Base-by-base conservation (phyloP, 2,329 filamentous ascomycete species). In the Aaosphaeria pasadenensis region DNA sequence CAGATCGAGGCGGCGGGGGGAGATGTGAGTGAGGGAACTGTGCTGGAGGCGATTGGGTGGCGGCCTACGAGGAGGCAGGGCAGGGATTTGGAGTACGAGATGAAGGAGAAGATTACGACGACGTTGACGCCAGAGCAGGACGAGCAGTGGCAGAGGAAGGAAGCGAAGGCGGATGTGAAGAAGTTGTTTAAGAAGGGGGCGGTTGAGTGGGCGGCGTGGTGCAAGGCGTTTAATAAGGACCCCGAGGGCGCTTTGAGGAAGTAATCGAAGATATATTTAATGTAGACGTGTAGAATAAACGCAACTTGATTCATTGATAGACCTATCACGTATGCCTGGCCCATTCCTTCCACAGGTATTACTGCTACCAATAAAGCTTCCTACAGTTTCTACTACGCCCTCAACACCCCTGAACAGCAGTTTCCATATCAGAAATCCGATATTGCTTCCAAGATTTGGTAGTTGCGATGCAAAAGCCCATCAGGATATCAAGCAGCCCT, bases 11-110 rank as follows among this genome's bases (percentile, higher is more conserved):
- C 49, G 6, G 45, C 51, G 9, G 55, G 55, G 24, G 60, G 56
- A 6, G 52, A 60, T 7, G 50, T 62, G 4, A 70, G 65, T 1
- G 72, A 75, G 51, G 67, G 56, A 6, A 63, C 73, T 9, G 66
- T 74, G 5, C 53, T 76, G 11, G 62, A 72, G 31, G 71, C 72
- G 0, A 73, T 76, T 39, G 74, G 73, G 0, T 77, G 74, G 73
- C 57, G 55, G 5, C 71, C 73, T 2, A 69, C 59, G 44, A 55
- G 61, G 31, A 57, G 61, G n/a, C 57, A 42, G 50, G 39, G 64
- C 53, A 5, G 57, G 44, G 53, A 66, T 54, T 36, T 64, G 49
- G 56, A 74, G 69, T 45, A 75, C 62, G 71, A 72, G 17, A 42
- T 50, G 30, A 50, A 53, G 43, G 51, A 45, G 4, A 45, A 45